A percentile compares a stretch with the other conserved stretches of the same genome.
Conservation (phyloP, 805 yeast genomes). For the Ogataea minuta region DNA sequence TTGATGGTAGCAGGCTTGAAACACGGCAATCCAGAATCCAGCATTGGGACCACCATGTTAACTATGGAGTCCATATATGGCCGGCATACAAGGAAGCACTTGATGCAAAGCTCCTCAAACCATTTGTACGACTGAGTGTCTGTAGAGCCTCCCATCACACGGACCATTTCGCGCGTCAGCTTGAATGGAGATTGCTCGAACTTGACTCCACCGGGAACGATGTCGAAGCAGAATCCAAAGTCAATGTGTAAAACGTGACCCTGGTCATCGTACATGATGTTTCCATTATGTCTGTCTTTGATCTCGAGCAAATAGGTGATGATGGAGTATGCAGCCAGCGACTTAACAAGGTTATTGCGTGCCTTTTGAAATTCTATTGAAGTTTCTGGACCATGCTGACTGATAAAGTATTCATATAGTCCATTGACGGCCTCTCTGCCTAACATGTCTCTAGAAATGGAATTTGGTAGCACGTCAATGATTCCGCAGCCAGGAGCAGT, state of each 20-base stretch:
- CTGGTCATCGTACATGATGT: constrained; percentile 90
- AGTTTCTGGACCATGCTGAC: constrained; percentile 93
- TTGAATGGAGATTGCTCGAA: constrained; percentile 99
- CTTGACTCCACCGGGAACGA: constrained; percentile 97
- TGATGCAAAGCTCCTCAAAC: constrained; percentile 94
- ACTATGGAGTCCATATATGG: constrained; percentile 85
- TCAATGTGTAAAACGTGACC: constrained; percentile 96
- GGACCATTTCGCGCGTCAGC: constrained; percentile 92
- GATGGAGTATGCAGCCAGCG: constrained; percentile 91
- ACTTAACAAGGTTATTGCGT: constrained; percentile 86
- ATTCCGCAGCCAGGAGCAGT: constrained; percentile 99
- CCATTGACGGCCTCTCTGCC: constrained; percentile 99
- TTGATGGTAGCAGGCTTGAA: constrained; percentile 86
- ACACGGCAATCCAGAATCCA: constrained; percentile 93
- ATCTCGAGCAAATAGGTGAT: constrained; percentile 88
- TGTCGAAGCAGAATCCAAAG: constrained; percentile 97
- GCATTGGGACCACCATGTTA: constrained; percentile 86
- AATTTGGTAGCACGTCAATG: constrained; percentile 94
- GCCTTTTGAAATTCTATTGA: constrained; percentile 89
- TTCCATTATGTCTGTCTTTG: constrained; percentile 98
- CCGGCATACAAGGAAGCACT: constrained; percentile 84
- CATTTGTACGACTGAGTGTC: constrained; percentile 84
- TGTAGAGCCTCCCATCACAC: constrained; percentile 89
- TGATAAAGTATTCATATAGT: constrained; percentile 82
- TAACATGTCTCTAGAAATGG: constrained; percentile 94